Evolutionary conservation across 2,329 filamentous ascomycete genomes (phyloP).

Genomic region (Aureobasidium melanogenum): DNA sequence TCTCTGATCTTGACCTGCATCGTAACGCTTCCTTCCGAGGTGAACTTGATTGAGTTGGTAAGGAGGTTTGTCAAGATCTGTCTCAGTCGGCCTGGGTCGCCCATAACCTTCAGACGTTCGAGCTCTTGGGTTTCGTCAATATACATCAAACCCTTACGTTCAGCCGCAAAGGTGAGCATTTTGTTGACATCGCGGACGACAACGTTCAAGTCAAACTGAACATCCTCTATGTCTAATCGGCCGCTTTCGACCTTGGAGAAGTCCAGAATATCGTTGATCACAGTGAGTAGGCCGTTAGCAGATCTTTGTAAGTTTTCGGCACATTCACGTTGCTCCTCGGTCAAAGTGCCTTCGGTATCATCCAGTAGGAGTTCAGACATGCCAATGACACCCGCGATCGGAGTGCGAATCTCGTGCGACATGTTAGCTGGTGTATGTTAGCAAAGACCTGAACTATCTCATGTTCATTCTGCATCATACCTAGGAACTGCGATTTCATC

Average conservation of each 20-base stretch:
- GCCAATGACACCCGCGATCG: conserved; percentile 71
- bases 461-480: not conserved
- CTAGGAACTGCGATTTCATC: conserved; percentile 68
- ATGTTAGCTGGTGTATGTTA: conserved; percentile 45
- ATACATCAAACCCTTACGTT: conserved; percentile 69
- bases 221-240: conserved; percentile 67
- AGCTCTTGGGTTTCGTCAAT: conserved; percentile 55
- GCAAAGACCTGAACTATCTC: not conserved
- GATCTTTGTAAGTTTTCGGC: conserved; percentile 72
- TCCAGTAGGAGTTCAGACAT: conserved; percentile 69
- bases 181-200: conserved; percentile 73
- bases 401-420: conserved; percentile 35
- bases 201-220: conserved; percentile 66
- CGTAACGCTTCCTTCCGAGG: conserved; percentile 57
- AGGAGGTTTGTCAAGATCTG: conserved; percentile 77
- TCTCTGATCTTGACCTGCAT: conserved; percentile 56
- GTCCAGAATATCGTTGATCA: conserved; percentile 87
- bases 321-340: conserved; percentile 63
- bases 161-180: conserved; percentile 79
- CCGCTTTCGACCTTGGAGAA: conserved; percentile 82
- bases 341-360: conserved; percentile 44
- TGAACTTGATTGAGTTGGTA: conserved; percentile 71
- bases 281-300: conserved; percentile 70
- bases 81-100: conserved; percentile 73
- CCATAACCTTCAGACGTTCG: conserved; percentile 65